phyloP scores from a whole-genome alignment of 805 yeast species.

The Pichia californica region DNA sequence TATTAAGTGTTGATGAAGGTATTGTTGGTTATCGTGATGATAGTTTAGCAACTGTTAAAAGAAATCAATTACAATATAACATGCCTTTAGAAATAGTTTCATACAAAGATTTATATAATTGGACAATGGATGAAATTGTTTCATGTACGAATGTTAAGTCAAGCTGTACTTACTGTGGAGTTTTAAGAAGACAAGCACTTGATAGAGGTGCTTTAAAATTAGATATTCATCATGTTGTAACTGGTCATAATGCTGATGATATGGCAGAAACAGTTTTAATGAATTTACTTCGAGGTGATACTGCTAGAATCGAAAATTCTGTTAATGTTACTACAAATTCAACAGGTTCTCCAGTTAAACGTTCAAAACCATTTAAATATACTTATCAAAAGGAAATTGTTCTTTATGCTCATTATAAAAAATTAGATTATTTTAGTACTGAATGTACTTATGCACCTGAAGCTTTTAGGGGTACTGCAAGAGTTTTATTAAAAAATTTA shows the following conservation, averaged over 20 bases:
- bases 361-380: constrained; percentile 94
- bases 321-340: constrained; percentile 80
- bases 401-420: constrained; percentile 91
- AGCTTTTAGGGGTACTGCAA: constrained; percentile 95
- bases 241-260: constrained; percentile 99
- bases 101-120: constrained; percentile 81
- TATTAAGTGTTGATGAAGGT: constrained; percentile 92
- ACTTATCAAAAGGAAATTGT: constrained; percentile 97
- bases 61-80: constrained; percentile 70
- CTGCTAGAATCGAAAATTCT: constrained; percentile 84
- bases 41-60: constrained; percentile 90
- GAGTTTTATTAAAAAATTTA: constrained; percentile 82
- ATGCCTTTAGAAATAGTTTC: constrained; percentile 48
- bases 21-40: constrained; percentile 96
- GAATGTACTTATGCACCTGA: constrained; percentile 99
- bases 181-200: constrained; percentile 88
- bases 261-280: constrained; percentile 97
- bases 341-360: constrained; percentile 79
- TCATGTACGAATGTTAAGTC: constrained; percentile 89
- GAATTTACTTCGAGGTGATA: constrained; percentile 94
- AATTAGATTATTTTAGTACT: constrained; percentile 91
- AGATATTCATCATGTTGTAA: constrained; percentile 83
- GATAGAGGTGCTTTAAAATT: constrained; percentile 92
- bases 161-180: constrained; percentile 98
- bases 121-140: constrained; percentile 99